These are phyloP conservation scores for Elaeagnus macrophylla DNA, from an alignment of 306 rosid genomes.

Conservation along the genomic window DNA sequence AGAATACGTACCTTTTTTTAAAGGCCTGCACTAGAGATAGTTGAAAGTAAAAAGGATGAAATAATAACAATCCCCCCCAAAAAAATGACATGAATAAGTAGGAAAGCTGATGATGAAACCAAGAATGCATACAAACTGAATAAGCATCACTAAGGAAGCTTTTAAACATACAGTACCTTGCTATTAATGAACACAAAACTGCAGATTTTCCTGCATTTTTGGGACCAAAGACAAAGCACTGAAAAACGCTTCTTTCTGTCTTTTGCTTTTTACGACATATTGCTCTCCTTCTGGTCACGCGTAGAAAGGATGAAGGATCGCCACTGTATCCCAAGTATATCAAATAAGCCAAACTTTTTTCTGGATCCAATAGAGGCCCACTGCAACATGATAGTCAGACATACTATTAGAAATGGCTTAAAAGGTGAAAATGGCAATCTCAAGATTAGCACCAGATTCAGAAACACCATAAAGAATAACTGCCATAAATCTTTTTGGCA, in stretches of 20 bases:
- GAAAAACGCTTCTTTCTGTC: conserved; percentile 74
- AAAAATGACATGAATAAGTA: background rate
- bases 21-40: conserved; percentile 45
- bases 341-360: conserved; percentile 65
- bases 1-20: conserved; percentile 42
- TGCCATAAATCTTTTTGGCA: background rate
- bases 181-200: conserved; percentile 61
- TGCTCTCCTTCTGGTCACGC: conserved; percentile 63
- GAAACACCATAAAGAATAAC: background rate
- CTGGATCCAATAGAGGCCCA: conserved; percentile 82
- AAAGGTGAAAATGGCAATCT: background rate
- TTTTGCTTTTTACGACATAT: conserved; percentile 56
- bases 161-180: conserved; percentile 52
- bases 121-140: background rate
- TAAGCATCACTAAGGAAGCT: conserved; percentile 14
- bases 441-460: background rate
- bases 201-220: conserved; percentile 79
- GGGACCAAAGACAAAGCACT: conserved; percentile 90
- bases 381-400: conserved; percentile 35
- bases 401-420: background rate
- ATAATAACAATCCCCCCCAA: conserved; percentile 12
- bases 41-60: conserved; percentile 15
- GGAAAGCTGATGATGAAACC: conserved; percentile 8
- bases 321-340: conserved; percentile 84
- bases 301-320: conserved; percentile 68